Conservation (phyloP, 1,139 yeast genomes). For the Taphrina wiesneri region DNA sequence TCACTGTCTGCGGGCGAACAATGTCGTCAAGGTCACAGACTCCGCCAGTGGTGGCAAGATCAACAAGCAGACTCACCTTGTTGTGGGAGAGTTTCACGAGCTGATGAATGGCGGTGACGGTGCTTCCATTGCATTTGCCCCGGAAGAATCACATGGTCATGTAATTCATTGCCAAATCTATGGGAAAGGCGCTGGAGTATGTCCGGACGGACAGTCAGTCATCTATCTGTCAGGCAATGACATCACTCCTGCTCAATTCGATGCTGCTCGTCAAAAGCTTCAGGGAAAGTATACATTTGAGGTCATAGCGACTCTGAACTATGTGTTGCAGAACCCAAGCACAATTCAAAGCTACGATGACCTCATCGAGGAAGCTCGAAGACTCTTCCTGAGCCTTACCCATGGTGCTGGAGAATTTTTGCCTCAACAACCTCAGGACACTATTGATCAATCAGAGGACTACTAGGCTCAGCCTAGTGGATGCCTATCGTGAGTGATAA, state of each 20-base stretch:
- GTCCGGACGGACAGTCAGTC: slow-evolving; percentile 82
- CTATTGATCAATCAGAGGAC: neutral
- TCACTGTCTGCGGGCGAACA: slow-evolving; percentile 51
- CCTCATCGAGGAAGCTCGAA: neutral
- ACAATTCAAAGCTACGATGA: neutral
- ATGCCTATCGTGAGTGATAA: neutral
- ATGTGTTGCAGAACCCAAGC: neutral
- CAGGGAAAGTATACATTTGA: neutral
- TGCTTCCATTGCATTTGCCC: slow-evolving; percentile 92
- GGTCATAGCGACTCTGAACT: neutral
- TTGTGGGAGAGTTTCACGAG: slow-evolving; percentile 11
- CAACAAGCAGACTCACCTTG: neutral
- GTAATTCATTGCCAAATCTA: slow-evolving; percentile 85
- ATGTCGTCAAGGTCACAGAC: neutral
- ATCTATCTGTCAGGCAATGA: slow-evolving; percentile 71
- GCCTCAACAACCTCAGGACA: neutral
- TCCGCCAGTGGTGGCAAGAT: neutral
- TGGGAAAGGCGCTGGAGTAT: slow-evolving; percentile 87
- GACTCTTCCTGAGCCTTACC: neutral
- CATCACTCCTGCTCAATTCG: neutral
- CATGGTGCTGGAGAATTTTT: neutral
- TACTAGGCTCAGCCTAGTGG: neutral
- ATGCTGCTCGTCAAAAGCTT: neutral
- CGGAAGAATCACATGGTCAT: slow-evolving; percentile 63
- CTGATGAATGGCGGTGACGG: slow-evolving; percentile 64